Evolutionary conservation across 2,329 filamentous ascomycete species (phyloP), one percentile per base, ranked within the genome.

Genomic region (Talaromyces sp.): DNA sequence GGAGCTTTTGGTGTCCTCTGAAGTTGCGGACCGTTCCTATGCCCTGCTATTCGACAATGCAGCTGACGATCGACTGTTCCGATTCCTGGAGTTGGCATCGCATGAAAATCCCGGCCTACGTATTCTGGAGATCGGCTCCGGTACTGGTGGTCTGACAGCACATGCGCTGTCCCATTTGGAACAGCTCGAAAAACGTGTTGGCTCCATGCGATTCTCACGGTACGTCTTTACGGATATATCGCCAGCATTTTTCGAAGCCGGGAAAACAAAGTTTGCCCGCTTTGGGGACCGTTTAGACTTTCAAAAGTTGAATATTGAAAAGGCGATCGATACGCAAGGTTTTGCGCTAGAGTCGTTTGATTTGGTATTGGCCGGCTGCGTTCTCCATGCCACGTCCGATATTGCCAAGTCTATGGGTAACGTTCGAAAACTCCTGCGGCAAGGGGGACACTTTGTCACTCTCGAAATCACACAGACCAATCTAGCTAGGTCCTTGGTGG

Each of bases 41-140:
- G 60, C 68, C 78, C 7, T 78, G 79, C 59, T 68, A 73, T 53
- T 64, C 80, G 59, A 68, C 66, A 40, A 65, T 70, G 31, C 68
- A 78, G 4, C 64, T 78, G 44, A 64, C 79, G 5, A 66, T 71
- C 12, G 61, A 16, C 57, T 65, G 12, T 12, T 44, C 8, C 51
- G 56, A 8, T 23, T 64, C 36, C 55, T 65, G 9, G 63, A 65
- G 58, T 31, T 61, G 30, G 51, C 55, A 5, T 53, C 70, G 0
- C 71, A 79, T 58, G 72, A 76, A 1, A 77, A 77, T 56, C 80
- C 80, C 0, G 71, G 72, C 18, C 70, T 78, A 56, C 75, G 76
- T 3, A 73, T 82, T 33, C 63, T 83, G 5, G 79, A 81, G 56
- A 73, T 73, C 16, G 79, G 79, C 18, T 79, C 76, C 8, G 81